phyloP scores from a whole-genome alignment of 2,329 filamentous ascomycete species.

The Penicillium italicum region DNA sequence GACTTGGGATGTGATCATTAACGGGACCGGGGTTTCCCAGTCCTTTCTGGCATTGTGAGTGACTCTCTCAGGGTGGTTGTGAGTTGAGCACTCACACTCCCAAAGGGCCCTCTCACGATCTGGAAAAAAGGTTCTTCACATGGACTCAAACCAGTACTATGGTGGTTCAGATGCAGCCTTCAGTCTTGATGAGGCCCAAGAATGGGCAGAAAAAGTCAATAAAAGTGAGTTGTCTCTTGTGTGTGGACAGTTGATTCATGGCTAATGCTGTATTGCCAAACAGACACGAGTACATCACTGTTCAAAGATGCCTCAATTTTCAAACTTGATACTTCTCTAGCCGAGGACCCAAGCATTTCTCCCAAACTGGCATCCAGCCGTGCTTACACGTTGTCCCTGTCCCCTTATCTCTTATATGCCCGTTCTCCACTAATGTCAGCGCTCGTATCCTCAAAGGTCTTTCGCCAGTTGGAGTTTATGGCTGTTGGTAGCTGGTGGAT shows the following conservation, averaged over 20 bases:
- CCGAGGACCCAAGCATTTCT: background rate
- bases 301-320: constrained; percentile 41
- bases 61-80: constrained; percentile 7
- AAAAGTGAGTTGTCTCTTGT: constrained; percentile 31
- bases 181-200: constrained; percentile 74
- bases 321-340: constrained; percentile 8
- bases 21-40: constrained; percentile 73
- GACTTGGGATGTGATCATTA: constrained; percentile 74
- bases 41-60: constrained; percentile 73
- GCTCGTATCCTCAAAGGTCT: constrained; percentile 84
- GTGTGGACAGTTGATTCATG: constrained; percentile 8
- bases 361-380: constrained; percentile 53
- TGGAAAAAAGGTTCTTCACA: constrained; percentile 83
- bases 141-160: constrained; percentile 86
- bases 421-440: constrained; percentile 72
- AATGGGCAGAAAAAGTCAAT: constrained; percentile 59
- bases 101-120: constrained; percentile 84
- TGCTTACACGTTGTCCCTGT: constrained; percentile 76
- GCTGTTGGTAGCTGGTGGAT: constrained; percentile 93
- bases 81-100: constrained; percentile 51
- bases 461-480: constrained; percentile 86
- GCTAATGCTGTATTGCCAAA: constrained; percentile 23
- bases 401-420: constrained; percentile 82
- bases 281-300: constrained; percentile 34
- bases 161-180: constrained; percentile 82